Conservation (phyloP, 2,329 filamentous ascomycete genomes). For the Davidsoniella virescens region DNA sequence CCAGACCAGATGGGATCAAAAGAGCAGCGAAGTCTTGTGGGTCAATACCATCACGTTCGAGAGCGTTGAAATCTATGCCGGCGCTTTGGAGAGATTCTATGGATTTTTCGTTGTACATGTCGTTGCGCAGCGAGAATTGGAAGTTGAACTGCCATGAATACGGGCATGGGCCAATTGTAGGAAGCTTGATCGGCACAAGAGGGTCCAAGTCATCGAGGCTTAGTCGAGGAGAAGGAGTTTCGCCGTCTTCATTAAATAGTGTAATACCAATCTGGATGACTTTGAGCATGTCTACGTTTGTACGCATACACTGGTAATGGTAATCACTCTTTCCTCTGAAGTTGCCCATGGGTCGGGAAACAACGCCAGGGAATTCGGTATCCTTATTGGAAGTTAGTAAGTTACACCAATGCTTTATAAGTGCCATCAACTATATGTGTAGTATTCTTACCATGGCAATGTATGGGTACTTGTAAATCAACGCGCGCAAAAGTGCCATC, state of each 20-base stretch:
- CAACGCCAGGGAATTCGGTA: slow-evolving; percentile 95
- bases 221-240: slow-evolving; percentile 61
- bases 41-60: slow-evolving; percentile 81
- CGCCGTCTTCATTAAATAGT: slow-evolving; percentile 78
- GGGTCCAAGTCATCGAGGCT: slow-evolving; percentile 28
- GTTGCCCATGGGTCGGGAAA: slow-evolving; percentile 83
- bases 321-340: slow-evolving; percentile 95
- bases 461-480: slow-evolving; percentile 84
- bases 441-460: slow-evolving; percentile 69
- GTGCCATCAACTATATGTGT: too few relatives aligned
- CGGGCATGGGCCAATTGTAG: slow-evolving; percentile 40
- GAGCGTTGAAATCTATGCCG: slow-evolving; percentile 77
- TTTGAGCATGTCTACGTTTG: slow-evolving; percentile 93
- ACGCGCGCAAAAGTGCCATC: slow-evolving; percentile 65
- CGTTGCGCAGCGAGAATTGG: slow-evolving; percentile 79
- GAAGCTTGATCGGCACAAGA: slow-evolving; percentile 18
- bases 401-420: not conserved
- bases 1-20: slow-evolving; percentile 80
- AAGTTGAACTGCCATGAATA: slow-evolving; percentile 99
- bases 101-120: slow-evolving; percentile 95
- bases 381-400: slow-evolving; percentile 40
- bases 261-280: slow-evolving; percentile 95
- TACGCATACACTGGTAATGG: slow-evolving; percentile 93
- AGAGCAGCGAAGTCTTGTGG: slow-evolving; percentile 76
- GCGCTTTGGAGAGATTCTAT: slow-evolving; percentile 81